phyloP scores from a whole-genome alignment of 352 stramenopile genomes.

The Phytophthora brassicae region DNA sequence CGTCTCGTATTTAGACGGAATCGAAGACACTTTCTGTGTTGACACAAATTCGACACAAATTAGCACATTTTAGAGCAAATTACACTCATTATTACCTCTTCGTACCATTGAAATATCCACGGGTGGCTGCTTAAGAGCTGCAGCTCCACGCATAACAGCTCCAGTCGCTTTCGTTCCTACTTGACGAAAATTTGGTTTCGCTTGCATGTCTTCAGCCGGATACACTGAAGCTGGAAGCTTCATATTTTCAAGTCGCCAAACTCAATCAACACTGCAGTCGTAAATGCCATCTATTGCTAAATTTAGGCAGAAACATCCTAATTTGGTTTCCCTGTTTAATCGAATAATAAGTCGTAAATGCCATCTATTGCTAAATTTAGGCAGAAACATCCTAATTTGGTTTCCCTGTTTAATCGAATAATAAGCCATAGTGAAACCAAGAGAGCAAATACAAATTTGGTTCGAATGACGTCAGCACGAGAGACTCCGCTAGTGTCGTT shows the following conservation, averaged over 20 bases:
- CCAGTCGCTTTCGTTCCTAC: slow-evolving; percentile 51
- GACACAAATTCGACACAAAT: not conserved
- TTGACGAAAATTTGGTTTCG: slow-evolving; percentile 63
- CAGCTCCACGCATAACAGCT: slow-evolving; percentile 31
- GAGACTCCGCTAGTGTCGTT: slow-evolving; percentile 54
- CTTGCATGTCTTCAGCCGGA: slow-evolving; percentile 16
- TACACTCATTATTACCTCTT: not conserved
- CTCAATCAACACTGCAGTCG: not conserved
- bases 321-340: slow-evolving; percentile 10
- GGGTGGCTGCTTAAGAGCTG: slow-evolving; percentile 16
- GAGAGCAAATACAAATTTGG: not conserved
- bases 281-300: slow-evolving; percentile 10
- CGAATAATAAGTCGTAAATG: not conserved
- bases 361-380: slow-evolving; percentile 16
- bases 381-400: slow-evolving; percentile 4
- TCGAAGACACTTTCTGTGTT: slow-evolving; percentile 64
- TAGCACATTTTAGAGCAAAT: not conserved
- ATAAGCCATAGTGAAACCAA: slow-evolving; percentile 12
- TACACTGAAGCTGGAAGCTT: slow-evolving; percentile 18
- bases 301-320: slow-evolving; percentile 8
- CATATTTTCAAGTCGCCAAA: slow-evolving; percentile 9
- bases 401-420: slow-evolving; percentile 4
- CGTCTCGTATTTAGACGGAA: slow-evolving; percentile 81
- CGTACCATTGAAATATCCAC: slow-evolving; percentile 24
- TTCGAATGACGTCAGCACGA: slow-evolving; percentile 1